Conservation (phyloP, 2,329 filamentous ascomycete genomes). For the Botryosphaeria dothidea region DNA sequence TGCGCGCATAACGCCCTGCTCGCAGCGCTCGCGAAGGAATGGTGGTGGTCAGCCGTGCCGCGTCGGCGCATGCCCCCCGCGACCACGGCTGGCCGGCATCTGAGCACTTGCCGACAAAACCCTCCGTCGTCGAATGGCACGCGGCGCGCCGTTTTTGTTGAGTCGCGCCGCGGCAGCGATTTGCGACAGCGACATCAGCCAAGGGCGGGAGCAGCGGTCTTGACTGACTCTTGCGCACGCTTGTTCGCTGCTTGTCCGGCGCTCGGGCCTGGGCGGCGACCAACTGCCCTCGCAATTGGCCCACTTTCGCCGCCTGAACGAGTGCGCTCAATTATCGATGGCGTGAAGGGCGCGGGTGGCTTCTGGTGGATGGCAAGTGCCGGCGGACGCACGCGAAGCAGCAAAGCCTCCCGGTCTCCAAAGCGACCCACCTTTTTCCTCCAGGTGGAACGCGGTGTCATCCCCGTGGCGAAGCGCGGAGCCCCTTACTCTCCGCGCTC, state of each 20-base stretch:
- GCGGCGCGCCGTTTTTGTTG: not conserved
- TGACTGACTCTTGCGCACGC: constrained; percentile 10
- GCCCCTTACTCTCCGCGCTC: constrained; percentile 10
- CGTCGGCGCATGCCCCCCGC: not conserved
- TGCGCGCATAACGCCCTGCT: not conserved
- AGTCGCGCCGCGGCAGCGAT: not conserved
- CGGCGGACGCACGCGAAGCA: not conserved
- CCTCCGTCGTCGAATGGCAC: not conserved
- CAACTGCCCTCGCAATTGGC: not conserved
- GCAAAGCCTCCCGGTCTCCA: not conserved
- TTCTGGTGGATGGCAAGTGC: not conserved
- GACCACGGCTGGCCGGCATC: not conserved
- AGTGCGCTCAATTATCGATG: not conserved
- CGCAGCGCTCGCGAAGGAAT: not conserved
- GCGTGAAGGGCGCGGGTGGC: constrained; percentile 11
- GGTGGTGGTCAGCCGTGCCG: not conserved
- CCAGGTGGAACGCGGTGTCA: constrained; percentile 1
- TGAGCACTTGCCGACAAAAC: not conserved
- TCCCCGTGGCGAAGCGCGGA: constrained; percentile 9
- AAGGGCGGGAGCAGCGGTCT: constrained; percentile 5
- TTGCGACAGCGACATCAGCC: not conserved
- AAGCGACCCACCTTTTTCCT: not conserved
- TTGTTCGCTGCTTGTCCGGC: not conserved
- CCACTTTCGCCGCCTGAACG: not conserved
- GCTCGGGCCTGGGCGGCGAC: not conserved